phyloP scores from a whole-genome alignment of 768 basidiomycete genomes.

The Xerocomellus intermedius region DNA sequence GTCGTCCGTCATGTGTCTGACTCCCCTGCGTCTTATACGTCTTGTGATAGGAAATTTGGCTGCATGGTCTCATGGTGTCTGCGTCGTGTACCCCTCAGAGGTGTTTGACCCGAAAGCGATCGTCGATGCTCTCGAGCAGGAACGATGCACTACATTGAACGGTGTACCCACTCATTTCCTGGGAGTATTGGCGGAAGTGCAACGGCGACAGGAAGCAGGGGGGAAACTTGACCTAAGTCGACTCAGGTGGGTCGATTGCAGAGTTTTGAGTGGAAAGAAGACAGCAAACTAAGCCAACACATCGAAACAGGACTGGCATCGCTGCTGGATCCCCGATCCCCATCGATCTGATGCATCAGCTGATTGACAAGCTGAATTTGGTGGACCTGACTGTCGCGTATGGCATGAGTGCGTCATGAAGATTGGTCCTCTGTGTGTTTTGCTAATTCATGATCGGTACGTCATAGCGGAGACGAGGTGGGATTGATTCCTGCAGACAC shows the following conservation, averaged over 20 bases:
- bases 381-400: conserved; percentile 74
- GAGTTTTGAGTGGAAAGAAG: not conserved
- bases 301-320: conserved; percentile 64
- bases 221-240: conserved; percentile 46
- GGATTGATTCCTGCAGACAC: not conserved
- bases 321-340: conserved; percentile 80
- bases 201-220: conserved; percentile 47
- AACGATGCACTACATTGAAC: conserved; percentile 75
- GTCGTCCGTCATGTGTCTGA: conserved; percentile 9
- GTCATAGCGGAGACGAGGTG: conserved; percentile 68
- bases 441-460: conserved; percentile 6
- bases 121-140: conserved; percentile 65
- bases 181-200: conserved; percentile 67
- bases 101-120: conserved; percentile 62
- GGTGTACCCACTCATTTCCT: conserved; percentile 87
- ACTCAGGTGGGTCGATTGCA: conserved; percentile 46
- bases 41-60: conserved; percentile 81
- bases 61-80: conserved; percentile 70
- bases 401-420: conserved; percentile 72
- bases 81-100: conserved; percentile 72
- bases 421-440: not conserved
- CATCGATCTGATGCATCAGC: conserved; percentile 72
- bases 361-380: conserved; percentile 67
- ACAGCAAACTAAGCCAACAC: not conserved
- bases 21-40: conserved; percentile 40